Evolutionary conservation across 2,329 filamentous ascomycete genomes (phyloP).

Genomic region (Xylaria sp.): DNA sequence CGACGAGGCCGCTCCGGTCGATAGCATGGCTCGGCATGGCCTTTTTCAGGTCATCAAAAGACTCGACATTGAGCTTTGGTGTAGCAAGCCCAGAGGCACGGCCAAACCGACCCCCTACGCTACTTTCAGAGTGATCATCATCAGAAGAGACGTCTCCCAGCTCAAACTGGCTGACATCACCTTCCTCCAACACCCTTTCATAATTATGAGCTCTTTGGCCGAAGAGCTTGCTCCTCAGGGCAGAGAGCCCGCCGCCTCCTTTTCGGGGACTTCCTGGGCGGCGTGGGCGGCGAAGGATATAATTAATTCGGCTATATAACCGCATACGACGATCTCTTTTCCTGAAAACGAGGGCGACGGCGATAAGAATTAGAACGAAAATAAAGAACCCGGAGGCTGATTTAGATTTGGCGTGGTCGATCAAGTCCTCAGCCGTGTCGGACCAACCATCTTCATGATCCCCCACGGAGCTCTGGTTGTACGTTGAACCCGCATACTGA

Average conservation of each 20-base stretch:
- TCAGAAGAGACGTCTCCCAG: conserved; percentile 73
- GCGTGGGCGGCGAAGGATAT: conserved; percentile 55
- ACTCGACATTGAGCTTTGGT: conserved; percentile 66
- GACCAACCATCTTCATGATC: conserved; percentile 64
- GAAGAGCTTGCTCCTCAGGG: conserved; percentile 72
- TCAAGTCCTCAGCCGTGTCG: conserved; percentile 65
- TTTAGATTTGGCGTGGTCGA: conserved; percentile 72
- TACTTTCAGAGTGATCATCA: conserved; percentile 71
- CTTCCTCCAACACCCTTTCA: conserved; percentile 87
- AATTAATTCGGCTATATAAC: conserved; percentile 64
- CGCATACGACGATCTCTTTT: conserved; percentile 79
- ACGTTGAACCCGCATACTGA: conserved; percentile 77
- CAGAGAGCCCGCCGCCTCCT: conserved; percentile 58
- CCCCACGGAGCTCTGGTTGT: conserved; percentile 48
- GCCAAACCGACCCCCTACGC: conserved; percentile 61
- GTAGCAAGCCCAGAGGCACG: conserved; percentile 74
- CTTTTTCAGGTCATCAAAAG: conserved; percentile 59
- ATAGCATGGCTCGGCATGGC: conserved; percentile 56
- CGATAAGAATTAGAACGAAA: conserved; percentile 77
- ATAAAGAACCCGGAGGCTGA: conserved; percentile 79
- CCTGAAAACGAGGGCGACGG: conserved; percentile 78
- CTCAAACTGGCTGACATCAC: conserved; percentile 79
- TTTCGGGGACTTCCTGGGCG: conserved; percentile 60
- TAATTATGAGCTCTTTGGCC: conserved; percentile 69
- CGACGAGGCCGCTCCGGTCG: conserved; percentile 77